Evolutionary conservation across 2,329 filamentous ascomycete species (phyloP), one percentile per base, ranked within the genome.

Genomic region (Cordyceps tenuipes): DNA sequence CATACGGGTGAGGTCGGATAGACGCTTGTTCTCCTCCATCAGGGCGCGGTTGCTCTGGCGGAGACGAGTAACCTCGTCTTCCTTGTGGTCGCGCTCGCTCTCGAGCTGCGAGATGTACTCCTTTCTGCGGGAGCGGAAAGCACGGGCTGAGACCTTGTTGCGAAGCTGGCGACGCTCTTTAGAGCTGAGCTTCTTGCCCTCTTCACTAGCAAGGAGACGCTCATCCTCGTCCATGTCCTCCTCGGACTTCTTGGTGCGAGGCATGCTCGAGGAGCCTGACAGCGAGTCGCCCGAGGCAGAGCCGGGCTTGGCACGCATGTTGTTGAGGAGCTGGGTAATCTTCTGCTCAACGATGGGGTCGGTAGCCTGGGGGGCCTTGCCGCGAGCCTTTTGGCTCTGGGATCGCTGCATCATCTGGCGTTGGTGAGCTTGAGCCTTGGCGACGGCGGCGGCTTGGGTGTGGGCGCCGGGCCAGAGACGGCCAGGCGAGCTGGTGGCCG

Each of bases 151-250:
- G 5, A 99, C 94, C 77, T 99, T 99, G 83, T 99, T 99, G 64
- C 94, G 86, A n/a, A 99, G 82, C 75, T 97, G 94, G 66, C 94
- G 87, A 62, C 94, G 87, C 76, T 97, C 92, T 78, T 97, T 97
- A 80, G 91, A 96, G 75, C 87, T 94, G n/a, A 99, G 83, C 79
- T 97, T 97, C 86, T 99, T 99, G 68, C 93, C 94, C 76, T 97
- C 93, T 69, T 99, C 94, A 63, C 91, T 97, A n/a, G 91, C 91
- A 23, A 97, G 80, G 10, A 97, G 80, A 66, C 90, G 84, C 80
- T 97, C 94, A 68, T 97, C 94, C 73, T 97, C 93, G 67, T 99
- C 94, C 93, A 99, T 97, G 57, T 97, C 93, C 63, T 97, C 92
- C 68, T 97, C 92, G 49, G 97, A 91, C 81, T 97, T 97, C 81